These are phyloP conservation scores for Fraxinus velutina DNA, from an alignment of 305 asterid species.

Conservation along the genomic window DNA sequence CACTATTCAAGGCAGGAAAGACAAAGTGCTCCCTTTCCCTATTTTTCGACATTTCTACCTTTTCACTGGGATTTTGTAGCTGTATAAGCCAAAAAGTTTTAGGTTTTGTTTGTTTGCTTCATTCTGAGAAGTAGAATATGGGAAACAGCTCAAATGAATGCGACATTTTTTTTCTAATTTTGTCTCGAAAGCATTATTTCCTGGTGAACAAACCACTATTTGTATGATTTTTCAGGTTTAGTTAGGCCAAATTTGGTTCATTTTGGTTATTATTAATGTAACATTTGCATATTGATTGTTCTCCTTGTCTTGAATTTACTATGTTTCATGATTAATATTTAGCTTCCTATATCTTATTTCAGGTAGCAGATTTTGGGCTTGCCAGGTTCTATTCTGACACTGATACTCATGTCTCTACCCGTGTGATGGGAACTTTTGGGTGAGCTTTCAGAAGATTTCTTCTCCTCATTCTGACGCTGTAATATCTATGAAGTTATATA, in stretches of 20 bases:
- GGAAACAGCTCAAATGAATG: not conserved
- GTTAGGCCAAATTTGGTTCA: not conserved
- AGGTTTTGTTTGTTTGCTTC: not conserved
- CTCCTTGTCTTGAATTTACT: not conserved
- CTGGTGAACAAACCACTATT: not conserved
- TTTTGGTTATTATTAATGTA: not conserved
- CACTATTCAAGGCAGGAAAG: not conserved
- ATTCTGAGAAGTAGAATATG: not conserved
- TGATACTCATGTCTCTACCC: slow-evolving; percentile 87
- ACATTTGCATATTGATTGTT: not conserved
- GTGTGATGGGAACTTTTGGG: slow-evolving; percentile 98
- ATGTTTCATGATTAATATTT: slow-evolving; percentile 6
- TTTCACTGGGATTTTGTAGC: not conserved
- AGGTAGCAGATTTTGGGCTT: slow-evolving; percentile 98
- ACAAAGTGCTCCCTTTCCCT: not conserved
- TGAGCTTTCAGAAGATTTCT: slow-evolving; percentile 29
- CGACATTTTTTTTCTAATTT: not conserved
- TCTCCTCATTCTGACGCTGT: slow-evolving; percentile 5
- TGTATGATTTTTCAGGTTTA: not conserved
- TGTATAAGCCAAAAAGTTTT: not conserved
- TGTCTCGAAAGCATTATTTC: not conserved
- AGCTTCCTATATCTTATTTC: slow-evolving; percentile 24
- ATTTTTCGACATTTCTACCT: not conserved
- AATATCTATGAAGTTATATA: slow-evolving; percentile 1
- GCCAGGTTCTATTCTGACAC: slow-evolving; percentile 77